Evolutionary conservation across 2,329 filamentous ascomycete genomes (phyloP).

Genomic region (Pezicula radicicola): DNA sequence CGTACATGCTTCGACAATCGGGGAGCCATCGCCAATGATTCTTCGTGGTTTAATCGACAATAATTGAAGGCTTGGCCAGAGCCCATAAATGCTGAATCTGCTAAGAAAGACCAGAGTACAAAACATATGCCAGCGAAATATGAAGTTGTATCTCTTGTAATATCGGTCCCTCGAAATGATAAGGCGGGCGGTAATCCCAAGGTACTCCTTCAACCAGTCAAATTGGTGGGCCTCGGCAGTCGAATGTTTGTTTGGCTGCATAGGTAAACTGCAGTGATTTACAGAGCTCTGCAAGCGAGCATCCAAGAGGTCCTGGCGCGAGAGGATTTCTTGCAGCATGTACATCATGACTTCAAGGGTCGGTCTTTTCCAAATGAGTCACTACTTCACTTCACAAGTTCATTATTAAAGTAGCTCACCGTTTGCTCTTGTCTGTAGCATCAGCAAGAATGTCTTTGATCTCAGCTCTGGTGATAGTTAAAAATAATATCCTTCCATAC

Average conservation of each 20-base stretch:
- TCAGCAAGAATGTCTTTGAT: too few relatives aligned
- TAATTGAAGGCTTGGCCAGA: background rate
- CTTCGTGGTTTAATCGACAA: background rate
- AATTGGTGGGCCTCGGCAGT: background rate
- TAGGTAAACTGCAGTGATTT: background rate
- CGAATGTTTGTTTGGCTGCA: background rate
- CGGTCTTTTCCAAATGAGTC: too few relatives aligned
- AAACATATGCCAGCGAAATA: background rate
- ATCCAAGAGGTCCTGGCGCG: too few relatives aligned
- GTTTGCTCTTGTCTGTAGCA: too few relatives aligned
- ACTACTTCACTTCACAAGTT: too few relatives aligned
- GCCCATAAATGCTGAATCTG: background rate
- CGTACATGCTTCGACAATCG: background rate
- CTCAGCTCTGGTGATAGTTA: too few relatives aligned
- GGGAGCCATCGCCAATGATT: background rate
- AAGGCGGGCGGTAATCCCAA: background rate
- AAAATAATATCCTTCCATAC: too few relatives aligned
- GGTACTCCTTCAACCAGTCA: background rate
- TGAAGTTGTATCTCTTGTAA: background rate
- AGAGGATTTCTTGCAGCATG: too few relatives aligned
- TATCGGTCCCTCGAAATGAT: background rate
- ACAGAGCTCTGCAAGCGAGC: background rate
- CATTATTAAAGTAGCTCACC: too few relatives aligned
- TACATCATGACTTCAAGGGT: too few relatives aligned
- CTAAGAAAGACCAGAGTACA: background rate